Conservation (phyloP, 305 asterid species). For the Andrographis paniculata region DNA sequence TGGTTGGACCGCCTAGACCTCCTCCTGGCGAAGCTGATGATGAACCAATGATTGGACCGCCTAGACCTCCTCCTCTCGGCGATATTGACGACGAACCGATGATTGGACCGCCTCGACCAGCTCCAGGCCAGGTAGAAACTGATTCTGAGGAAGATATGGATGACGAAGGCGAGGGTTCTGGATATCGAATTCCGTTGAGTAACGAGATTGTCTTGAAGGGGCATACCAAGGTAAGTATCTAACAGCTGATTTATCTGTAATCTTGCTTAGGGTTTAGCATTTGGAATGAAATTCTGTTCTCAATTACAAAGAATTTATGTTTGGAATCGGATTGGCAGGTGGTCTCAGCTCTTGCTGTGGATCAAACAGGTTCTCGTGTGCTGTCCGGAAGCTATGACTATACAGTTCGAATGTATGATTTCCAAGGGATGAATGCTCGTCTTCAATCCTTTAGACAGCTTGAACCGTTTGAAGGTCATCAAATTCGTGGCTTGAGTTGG, state of each 20-base stretch:
- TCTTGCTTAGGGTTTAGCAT: not conserved
- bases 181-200: slow-evolving; percentile 64
- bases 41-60: slow-evolving; percentile 41
- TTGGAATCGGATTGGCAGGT: too few species aligned
- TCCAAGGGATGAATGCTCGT: slow-evolving; percentile 94
- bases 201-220: slow-evolving; percentile 91
- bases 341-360: slow-evolving; percentile 87
- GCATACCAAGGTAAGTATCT: slow-evolving; percentile 63
- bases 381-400: slow-evolving; percentile 91
- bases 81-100: slow-evolving; percentile 26
- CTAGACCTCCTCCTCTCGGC: slow-evolving; percentile 29
- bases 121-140: slow-evolving; percentile 2
- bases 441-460: slow-evolving; percentile 91
- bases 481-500: slow-evolving; percentile 95
- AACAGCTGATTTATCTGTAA: not conserved
- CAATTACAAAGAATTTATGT: slow-evolving; percentile 9
- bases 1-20: slow-evolving; percentile 18
- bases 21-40: slow-evolving; percentile 23
- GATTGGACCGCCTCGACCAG: slow-evolving; percentile 55
- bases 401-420: slow-evolving; percentile 88
- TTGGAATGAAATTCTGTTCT: too few species aligned
- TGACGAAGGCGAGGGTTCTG: slow-evolving; percentile 41
- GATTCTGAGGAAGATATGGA: slow-evolving; percentile 51
- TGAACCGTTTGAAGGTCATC: slow-evolving; percentile 97
- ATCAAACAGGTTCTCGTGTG: slow-evolving; percentile 84